phyloP scores from a whole-genome alignment of 192 early-diverging fungal genomes.

The Lobulomyces angularis region DNA sequence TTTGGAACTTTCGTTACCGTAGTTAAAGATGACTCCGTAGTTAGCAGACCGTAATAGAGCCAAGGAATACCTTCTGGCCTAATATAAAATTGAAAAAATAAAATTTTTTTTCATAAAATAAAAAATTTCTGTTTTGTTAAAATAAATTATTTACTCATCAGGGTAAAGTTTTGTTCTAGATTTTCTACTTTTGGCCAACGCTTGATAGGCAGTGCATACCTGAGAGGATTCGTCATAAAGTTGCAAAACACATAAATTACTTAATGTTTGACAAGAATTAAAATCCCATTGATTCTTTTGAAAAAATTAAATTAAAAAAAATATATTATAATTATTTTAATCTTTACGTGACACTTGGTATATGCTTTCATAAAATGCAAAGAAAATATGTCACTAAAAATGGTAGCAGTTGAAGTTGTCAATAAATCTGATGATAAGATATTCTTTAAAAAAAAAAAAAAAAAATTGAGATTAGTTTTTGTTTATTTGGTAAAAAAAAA shows the following conservation, averaged over 20 bases:
- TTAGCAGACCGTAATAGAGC: conserved; percentile 17
- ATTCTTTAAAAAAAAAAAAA: too few relatives aligned
- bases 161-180: conserved; percentile 1
- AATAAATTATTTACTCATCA: conserved; percentile 3
- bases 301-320: background rate
- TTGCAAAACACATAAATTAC: conserved; percentile 35
- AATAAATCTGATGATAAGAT: too few relatives aligned
- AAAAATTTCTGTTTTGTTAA: conserved; percentile 4
- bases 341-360: conserved; percentile 11
- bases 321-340: background rate
- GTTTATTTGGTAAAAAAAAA: too few relatives aligned
- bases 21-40: background rate
- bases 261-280: conserved; percentile 24
- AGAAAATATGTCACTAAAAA: conserved; percentile 14
- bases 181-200: conserved; percentile 4
- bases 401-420: too few relatives aligned
- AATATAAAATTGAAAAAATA: background rate
- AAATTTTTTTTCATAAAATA: background rate
- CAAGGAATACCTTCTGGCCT: conserved; percentile 26
- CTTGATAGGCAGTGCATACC: conserved; percentile 20
- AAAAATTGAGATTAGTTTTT: too few relatives aligned
- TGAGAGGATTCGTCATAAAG: conserved; percentile 19
- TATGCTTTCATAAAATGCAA: conserved; percentile 3
- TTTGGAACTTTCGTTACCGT: conserved; percentile 1
- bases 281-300: conserved; percentile 20